A percentile compares a stretch with the other conserved stretches of the same genome.
phyloP scores from a whole-genome alignment of 202 grass and related monocot genomes.

The Sporobolus alterniflorus region DNA sequence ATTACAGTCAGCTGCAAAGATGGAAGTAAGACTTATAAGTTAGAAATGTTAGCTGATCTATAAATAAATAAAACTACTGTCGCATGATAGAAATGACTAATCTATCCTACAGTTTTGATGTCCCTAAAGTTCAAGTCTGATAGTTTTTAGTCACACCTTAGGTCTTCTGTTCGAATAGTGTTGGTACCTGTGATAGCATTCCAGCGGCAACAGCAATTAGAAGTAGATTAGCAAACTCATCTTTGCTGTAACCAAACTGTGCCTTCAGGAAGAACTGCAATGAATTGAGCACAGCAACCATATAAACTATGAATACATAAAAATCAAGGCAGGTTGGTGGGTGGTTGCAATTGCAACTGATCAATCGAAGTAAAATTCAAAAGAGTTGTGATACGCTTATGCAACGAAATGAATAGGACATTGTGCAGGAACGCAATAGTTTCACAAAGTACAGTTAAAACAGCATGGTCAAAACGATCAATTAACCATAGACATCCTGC shows the following conservation, averaged over 20 bases:
- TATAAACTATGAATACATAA: background rate
- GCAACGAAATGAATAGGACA: background rate
- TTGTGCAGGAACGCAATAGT: background rate
- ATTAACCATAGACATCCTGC: background rate
- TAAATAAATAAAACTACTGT: background rate
- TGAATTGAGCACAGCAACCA: background rate
- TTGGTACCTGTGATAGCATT: constrained; percentile 79
- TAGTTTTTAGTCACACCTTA: background rate
- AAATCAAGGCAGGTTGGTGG: background rate
- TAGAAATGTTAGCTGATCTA: background rate
- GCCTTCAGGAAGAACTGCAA: constrained; percentile 94
- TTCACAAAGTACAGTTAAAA: background rate
- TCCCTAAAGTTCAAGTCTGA: background rate
- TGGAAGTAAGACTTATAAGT: constrained; percentile 16
- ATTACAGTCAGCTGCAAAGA: constrained; percentile 80
- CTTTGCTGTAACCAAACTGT: constrained; percentile 84
- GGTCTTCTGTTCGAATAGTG: background rate
- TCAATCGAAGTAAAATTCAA: background rate
- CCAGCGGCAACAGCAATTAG: constrained; percentile 67
- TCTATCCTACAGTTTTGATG: background rate
- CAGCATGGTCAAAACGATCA: background rate
- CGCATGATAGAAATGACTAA: background rate
- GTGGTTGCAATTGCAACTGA: background rate
- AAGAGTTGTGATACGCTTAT: background rate
- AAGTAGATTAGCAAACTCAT: constrained; percentile 87